phyloP scores from a whole-genome alignment of 176 grass and related monocot genomes.

The Triticum turgidum region DNA sequence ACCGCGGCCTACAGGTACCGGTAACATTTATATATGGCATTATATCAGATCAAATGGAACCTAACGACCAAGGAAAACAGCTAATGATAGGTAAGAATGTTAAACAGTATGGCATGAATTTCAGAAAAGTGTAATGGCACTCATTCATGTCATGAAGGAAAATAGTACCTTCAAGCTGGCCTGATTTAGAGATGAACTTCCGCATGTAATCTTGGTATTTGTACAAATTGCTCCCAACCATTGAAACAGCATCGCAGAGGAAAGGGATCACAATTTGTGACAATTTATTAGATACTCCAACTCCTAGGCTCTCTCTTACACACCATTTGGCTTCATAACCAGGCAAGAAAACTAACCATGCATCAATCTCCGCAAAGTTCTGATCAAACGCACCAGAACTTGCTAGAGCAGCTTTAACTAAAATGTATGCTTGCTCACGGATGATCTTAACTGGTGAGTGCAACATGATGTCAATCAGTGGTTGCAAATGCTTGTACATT shows the following conservation, averaged over 20 bases:
- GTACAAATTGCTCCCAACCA: conserved; percentile 88
- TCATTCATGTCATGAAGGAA: conserved; percentile 9
- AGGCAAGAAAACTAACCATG: conserved; percentile 79
- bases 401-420: conserved; percentile 73
- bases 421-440: conserved; percentile 58
- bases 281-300: conserved; percentile 49
- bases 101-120: conserved; percentile 5
- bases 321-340: conserved; percentile 39
- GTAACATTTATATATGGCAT: neutral
- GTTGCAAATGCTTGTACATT: conserved; percentile 90
- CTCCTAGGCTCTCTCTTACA: conserved; percentile 33
- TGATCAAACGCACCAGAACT: conserved; percentile 86
- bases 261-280: conserved; percentile 77
- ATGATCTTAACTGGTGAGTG: conserved; percentile 59
- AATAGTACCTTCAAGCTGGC: conserved; percentile 58
- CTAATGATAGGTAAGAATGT: neutral
- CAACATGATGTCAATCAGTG: conserved; percentile 60
- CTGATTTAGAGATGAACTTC: conserved; percentile 57
- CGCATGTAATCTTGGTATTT: conserved; percentile 76
- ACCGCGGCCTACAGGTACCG: neutral
- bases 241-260: conserved; percentile 83
- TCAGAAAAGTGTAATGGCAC: neutral
- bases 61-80: conserved; percentile 4
- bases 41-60: conserved; percentile 4
- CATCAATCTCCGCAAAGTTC: conserved; percentile 75